These are phyloP conservation scores for Clarireedia monteithiana DNA, from an alignment of 2,329 filamentous ascomycete genomes.

Conservation along the genomic window DNA sequence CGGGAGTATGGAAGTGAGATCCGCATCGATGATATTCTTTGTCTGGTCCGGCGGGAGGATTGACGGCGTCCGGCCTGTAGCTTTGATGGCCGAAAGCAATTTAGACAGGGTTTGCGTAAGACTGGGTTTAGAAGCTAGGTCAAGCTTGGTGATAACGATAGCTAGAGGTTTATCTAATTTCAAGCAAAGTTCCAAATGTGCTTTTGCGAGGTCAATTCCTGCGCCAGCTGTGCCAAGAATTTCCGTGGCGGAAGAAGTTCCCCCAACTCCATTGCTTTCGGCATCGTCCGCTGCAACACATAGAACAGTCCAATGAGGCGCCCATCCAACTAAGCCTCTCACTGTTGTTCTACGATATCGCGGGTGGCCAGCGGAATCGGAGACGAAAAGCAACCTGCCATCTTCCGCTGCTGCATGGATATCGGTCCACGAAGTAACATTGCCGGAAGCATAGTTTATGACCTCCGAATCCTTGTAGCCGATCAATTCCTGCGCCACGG, in stretches of 20 bases:
- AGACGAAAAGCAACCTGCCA: slow-evolving; percentile 76
- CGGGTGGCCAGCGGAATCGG: slow-evolving; percentile 86
- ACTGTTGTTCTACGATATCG: slow-evolving; percentile 84
- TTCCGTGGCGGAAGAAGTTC: slow-evolving; percentile 44
- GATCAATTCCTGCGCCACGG: slow-evolving; percentile 86
- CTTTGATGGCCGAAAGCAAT: slow-evolving; percentile 71
- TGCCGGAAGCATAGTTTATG: slow-evolving; percentile 78
- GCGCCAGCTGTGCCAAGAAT: slow-evolving; percentile 41
- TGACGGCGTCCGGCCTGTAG: slow-evolving; percentile 62
- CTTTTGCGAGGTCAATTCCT: slow-evolving; percentile 64
- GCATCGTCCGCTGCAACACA: slow-evolving; percentile 77
- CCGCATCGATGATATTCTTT: slow-evolving; percentile 35
- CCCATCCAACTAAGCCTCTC: slow-evolving; percentile 88
- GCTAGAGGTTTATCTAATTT: slow-evolving; percentile 70
- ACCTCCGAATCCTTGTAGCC: slow-evolving; percentile 62
- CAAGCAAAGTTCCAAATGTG: slow-evolving; percentile 79
- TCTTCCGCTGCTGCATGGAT: slow-evolving; percentile 72
- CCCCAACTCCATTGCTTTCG: slow-evolving; percentile 23
- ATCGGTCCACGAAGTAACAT: slow-evolving; percentile 89
- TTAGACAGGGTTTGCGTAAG: slow-evolving; percentile 64
- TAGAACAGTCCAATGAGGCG: slow-evolving; percentile 85
- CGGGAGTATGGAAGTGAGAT: slow-evolving; percentile 49
- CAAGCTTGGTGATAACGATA: slow-evolving; percentile 84
- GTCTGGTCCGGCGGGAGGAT: slow-evolving; percentile 57
- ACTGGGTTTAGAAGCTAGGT: slow-evolving; percentile 67